A percentile compares a stretch with the other conserved stretches of the same genome.
Conservation (phyloP, 345 rosid species). For the Psidium guajava region DNA sequence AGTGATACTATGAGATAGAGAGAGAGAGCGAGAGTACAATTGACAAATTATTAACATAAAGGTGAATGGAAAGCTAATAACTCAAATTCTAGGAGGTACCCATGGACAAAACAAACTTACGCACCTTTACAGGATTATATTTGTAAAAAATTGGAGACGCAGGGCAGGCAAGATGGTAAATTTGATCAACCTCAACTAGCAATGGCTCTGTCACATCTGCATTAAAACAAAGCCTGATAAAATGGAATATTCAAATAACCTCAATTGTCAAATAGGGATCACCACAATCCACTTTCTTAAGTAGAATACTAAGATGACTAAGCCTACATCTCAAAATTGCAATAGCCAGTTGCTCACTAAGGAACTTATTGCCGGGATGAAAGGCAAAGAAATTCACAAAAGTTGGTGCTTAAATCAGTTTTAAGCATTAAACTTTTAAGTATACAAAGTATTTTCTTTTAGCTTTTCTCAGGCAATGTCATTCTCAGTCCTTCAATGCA, state of each 20-base stretch:
- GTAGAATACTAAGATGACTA: background rate
- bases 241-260: background rate
- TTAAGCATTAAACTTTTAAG: background rate
- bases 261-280: background rate
- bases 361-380: background rate
- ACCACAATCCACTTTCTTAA: background rate
- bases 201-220: slow-evolving; percentile 90
- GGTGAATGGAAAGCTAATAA: background rate
- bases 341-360: background rate
- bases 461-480: background rate
- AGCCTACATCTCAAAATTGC: background rate
- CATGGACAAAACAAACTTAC: background rate
- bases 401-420: background rate
- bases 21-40: background rate
- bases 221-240: background rate
- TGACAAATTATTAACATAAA: background rate
- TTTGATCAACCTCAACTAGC: slow-evolving; percentile 81
- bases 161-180: slow-evolving; percentile 95
- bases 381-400: background rate
- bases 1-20: background rate
- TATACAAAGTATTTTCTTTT: background rate
- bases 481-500: background rate
- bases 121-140: slow-evolving; percentile 95
- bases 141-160: slow-evolving; percentile 98
- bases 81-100: background rate